Evolutionary conservation across 2,329 filamentous ascomycete species (phyloP).

Genomic region (Myotisia sp.): DNA sequence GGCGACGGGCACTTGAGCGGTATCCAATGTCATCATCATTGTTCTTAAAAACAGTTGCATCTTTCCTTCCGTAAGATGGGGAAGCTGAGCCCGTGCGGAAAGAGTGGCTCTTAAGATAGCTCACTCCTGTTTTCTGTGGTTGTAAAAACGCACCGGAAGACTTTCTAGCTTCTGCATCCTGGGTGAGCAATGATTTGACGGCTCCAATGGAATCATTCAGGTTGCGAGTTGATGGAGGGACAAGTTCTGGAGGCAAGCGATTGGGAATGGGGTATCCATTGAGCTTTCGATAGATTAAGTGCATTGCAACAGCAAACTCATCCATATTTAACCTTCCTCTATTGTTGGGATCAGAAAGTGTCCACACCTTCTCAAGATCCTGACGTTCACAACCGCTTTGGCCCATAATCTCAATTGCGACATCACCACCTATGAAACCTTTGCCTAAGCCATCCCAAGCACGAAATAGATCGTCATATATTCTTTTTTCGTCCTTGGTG

Average conservation of each 20-base stretch:
- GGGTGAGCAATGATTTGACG: conserved; percentile 74
- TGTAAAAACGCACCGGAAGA: conserved; percentile 77
- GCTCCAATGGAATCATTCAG: conserved; percentile 85
- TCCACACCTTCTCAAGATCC: conserved; percentile 89
- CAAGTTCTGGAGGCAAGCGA: conserved; percentile 74
- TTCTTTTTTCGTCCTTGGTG: conserved; percentile 94
- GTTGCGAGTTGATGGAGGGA: conserved; percentile 88
- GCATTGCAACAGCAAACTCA: conserved; percentile 97
- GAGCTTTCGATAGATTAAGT: conserved; percentile 92
- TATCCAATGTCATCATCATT: conserved; percentile 89
- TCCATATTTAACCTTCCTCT: conserved; percentile 89
- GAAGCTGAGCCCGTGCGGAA: conserved; percentile 55
- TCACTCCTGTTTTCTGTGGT: conserved; percentile 93
- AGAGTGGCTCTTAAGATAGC: conserved; percentile 90
- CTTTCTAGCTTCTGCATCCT: conserved; percentile 82
- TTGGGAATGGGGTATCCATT: conserved; percentile 89
- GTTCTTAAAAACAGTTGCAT: conserved; percentile 93
- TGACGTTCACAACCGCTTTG: conserved; percentile 86
- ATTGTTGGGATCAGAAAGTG: conserved; percentile 81
- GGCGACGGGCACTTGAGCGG: conserved; percentile 79
- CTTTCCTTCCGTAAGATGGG: conserved; percentile 56
- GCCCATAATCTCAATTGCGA: conserved; percentile 92
- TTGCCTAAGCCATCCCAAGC: conserved; percentile 94
- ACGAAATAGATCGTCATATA: conserved; percentile 87
- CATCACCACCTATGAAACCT: conserved; percentile 79